Percentiles rank a stretch among this genome's conserved stretches.
Conservation (phyloP, 495 filamentous ascomycete genomes). For the Thozetella sp. region DNA sequence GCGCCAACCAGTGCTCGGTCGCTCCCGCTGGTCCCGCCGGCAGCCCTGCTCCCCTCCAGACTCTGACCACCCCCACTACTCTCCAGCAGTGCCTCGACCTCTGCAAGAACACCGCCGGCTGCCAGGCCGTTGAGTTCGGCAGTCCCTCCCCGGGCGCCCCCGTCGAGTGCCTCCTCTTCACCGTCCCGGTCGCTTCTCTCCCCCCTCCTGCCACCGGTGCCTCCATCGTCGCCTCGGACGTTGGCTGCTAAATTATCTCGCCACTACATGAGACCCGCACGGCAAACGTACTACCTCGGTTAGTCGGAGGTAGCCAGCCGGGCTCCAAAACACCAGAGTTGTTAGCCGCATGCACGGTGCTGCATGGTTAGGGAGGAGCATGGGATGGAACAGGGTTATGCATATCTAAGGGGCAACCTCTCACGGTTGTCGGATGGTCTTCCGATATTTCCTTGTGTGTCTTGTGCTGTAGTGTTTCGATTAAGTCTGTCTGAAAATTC, state of each 20-base stretch:
- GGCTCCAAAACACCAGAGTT: too few species aligned
- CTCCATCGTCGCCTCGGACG: background rate
- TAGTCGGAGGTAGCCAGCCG: too few species aligned
- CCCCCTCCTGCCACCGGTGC: background rate
- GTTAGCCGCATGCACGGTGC: too few species aligned
- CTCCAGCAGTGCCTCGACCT: background rate
- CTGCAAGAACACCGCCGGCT: background rate
- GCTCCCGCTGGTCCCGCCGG: background rate
- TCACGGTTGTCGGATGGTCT: too few species aligned
- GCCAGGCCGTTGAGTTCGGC: background rate
- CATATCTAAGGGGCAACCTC: too few species aligned
- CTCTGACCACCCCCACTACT: background rate
- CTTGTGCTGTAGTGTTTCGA: too few species aligned
- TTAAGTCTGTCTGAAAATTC: too few species aligned
- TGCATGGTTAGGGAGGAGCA: too few species aligned
- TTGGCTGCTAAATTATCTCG: background rate
- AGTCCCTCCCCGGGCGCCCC: background rate
- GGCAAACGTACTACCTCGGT: too few species aligned
- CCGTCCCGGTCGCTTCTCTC: background rate
- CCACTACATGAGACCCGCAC: background rate
- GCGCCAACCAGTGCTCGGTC: background rate
- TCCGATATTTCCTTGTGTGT: too few species aligned
- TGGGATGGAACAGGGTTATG: too few species aligned
- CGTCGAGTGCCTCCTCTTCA: background rate
- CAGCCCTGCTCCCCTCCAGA: background rate